These are phyloP conservation scores for Ascoidea tarda DNA, from an alignment of 805 yeast genomes.

Conservation along the genomic window DNA sequence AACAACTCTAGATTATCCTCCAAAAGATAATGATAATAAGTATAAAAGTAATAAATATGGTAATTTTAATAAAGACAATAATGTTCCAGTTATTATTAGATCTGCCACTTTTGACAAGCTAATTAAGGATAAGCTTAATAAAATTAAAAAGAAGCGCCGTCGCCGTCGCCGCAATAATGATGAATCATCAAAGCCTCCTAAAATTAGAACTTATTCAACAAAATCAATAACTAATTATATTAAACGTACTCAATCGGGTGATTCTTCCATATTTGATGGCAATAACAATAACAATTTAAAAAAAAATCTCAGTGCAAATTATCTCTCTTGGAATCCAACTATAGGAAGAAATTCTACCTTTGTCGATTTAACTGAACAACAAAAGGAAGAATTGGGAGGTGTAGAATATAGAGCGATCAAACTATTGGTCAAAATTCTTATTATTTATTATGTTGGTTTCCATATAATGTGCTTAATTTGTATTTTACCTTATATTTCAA, in stretches of 20 bases:
- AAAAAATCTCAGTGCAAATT: slow-evolving; percentile 38
- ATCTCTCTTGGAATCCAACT: slow-evolving; percentile 82
- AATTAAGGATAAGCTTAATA: too few relatives aligned
- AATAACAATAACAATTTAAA: background rate
- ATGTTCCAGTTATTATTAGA: slow-evolving; percentile 3
- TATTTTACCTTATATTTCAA: slow-evolving; percentile 48
- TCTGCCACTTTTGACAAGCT: background rate
- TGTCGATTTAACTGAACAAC: slow-evolving; percentile 65
- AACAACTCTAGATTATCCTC: slow-evolving; percentile 35
- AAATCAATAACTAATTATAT: background rate
- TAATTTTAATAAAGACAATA: slow-evolving; percentile 3
- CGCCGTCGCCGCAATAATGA: background rate
- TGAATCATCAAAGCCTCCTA: background rate
- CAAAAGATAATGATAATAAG: slow-evolving; percentile 13
- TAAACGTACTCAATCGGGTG: background rate
- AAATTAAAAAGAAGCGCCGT: background rate
- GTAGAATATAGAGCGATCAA: slow-evolving; percentile 90
- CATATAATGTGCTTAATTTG: slow-evolving; percentile 40
- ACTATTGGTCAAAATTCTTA: slow-evolving; percentile 50
- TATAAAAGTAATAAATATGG: background rate
- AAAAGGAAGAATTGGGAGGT: slow-evolving; percentile 92
- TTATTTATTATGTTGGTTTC: slow-evolving; percentile 62
- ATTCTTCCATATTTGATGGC: slow-evolving; percentile 1
- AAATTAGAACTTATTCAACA: background rate
- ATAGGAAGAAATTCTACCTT: slow-evolving; percentile 90